phyloP scores from a whole-genome alignment of 768 basidiomycete species.

The Pilatotrama ljubarskyi region DNA sequence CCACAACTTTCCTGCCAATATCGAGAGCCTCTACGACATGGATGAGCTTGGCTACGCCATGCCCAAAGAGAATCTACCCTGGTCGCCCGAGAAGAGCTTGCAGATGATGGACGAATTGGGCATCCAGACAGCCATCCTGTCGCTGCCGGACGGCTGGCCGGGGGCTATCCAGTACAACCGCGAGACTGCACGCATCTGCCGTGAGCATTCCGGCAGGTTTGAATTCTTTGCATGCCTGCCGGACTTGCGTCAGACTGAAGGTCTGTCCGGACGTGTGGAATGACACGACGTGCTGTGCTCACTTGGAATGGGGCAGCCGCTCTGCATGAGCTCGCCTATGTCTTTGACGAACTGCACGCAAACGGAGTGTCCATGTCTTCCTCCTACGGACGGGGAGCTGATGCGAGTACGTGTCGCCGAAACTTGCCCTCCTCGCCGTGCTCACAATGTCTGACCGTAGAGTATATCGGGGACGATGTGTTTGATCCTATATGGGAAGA shows the following conservation, averaged over 20 bases:
- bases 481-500: constrained; percentile 71
- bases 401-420: constrained; percentile 46
- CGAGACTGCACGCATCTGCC: constrained; percentile 47
- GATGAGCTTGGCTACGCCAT: constrained; percentile 58
- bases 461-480: constrained; percentile 61
- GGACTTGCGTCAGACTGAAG: constrained; percentile 17
- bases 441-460: constrained; percentile 33
- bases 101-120: constrained; percentile 58
- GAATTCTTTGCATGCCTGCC: constrained; percentile 71
- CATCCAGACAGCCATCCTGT: constrained; percentile 63
- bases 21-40: constrained; percentile 46
- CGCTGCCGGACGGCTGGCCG: constrained; percentile 56
- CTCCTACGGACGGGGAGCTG: constrained; percentile 56
- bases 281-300: neutral
- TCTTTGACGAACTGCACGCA: constrained; percentile 59
- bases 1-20: constrained; percentile 62
- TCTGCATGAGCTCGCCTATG: constrained; percentile 58
- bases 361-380: constrained; percentile 67
- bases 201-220: constrained; percentile 53
- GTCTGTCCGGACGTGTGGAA: neutral
- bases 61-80: constrained; percentile 62
- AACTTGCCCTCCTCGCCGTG: neutral
- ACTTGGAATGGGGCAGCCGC: constrained; percentile 41
- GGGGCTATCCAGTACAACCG: constrained; percentile 45
- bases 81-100: constrained; percentile 58